phyloP scores from a whole-genome alignment of 495 filamentous ascomycete genomes.

The Aspergillus egyptiacus region DNA sequence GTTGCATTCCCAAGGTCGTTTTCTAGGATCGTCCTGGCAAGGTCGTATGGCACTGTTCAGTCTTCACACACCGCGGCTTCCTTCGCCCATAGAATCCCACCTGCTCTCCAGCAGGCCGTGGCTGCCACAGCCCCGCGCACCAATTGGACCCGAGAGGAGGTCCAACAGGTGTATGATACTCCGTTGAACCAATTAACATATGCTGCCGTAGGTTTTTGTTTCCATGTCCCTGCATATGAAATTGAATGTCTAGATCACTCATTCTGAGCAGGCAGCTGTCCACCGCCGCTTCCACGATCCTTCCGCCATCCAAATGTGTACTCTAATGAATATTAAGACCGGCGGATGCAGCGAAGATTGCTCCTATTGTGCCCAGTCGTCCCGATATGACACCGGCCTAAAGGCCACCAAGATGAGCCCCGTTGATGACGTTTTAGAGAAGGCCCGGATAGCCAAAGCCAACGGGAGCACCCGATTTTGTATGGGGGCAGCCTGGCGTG shows the following conservation, averaged over 20 bases:
- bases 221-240: too few relatives aligned
- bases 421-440: conserved; percentile 70
- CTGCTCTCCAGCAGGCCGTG: conserved; percentile 48
- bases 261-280: conserved; percentile 50
- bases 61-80: conserved; percentile 29
- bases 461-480: conserved; percentile 84
- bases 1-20: conserved; percentile 24
- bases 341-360: conserved; percentile 86
- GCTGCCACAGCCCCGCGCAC: conserved; percentile 53
- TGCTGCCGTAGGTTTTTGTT: conserved; percentile 64
- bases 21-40: conserved; percentile 23
- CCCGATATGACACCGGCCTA: conserved; percentile 69
- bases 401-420: conserved; percentile 69
- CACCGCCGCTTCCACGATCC: conserved; percentile 80
- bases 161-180: conserved; percentile 66
- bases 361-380: conserved; percentile 82
- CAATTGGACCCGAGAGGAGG: conserved; percentile 74
- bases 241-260: neutral
- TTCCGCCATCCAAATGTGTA: conserved; percentile 77
- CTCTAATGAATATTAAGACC: conserved; percentile 92
- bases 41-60: conserved; percentile 44
- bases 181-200: conserved; percentile 71
- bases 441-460: conserved; percentile 66
- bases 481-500: conserved; percentile 87
- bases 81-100: conserved; percentile 31